These are phyloP conservation scores for Fomitopsis pinicola DNA, from an alignment of 1,284 basidiomycete genomes.

Conservation along the genomic window DNA sequence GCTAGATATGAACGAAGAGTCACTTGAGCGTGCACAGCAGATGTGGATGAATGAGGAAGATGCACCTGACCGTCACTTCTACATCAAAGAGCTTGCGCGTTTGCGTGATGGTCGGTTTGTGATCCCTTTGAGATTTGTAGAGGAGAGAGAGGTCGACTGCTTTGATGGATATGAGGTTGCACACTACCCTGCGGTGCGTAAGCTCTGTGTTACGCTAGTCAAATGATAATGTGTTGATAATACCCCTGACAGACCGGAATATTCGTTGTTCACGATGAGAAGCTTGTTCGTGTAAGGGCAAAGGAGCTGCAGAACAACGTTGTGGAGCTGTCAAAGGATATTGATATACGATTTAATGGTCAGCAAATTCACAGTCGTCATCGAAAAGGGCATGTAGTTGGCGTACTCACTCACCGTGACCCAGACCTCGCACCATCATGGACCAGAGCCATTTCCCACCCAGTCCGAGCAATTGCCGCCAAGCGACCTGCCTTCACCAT, in stretches of 20 bases:
- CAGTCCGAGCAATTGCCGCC: background rate
- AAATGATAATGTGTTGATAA: no score
- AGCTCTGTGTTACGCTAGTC: background rate
- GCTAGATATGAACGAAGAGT: slow-evolving; percentile 18
- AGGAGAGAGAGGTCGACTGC: background rate
- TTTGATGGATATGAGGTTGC: slow-evolving; percentile 6
- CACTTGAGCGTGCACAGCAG: slow-evolving; percentile 21
- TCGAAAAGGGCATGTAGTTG: no score
- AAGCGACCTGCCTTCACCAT: background rate
- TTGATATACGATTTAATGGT: background rate
- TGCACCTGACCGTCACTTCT: slow-evolving; percentile 14
- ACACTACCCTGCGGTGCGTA: background rate
- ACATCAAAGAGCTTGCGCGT: slow-evolving; percentile 26
- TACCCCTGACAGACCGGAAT: background rate
- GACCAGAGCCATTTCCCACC: background rate
- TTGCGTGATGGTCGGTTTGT: slow-evolving; percentile 17
- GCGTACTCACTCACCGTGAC: no score
- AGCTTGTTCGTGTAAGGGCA: background rate
- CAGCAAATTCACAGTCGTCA: background rate
- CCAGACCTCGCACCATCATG: background rate
- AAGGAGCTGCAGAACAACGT: background rate
- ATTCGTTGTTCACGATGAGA: background rate
- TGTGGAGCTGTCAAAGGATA: background rate
- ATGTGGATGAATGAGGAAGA: slow-evolving; percentile 31
- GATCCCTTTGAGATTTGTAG: slow-evolving; percentile 18